A percentile compares a stretch with the other conserved stretches of the same genome.
Conservation (phyloP, 1,139 yeast genomes). For the Scheffersomyces titani region DNA sequence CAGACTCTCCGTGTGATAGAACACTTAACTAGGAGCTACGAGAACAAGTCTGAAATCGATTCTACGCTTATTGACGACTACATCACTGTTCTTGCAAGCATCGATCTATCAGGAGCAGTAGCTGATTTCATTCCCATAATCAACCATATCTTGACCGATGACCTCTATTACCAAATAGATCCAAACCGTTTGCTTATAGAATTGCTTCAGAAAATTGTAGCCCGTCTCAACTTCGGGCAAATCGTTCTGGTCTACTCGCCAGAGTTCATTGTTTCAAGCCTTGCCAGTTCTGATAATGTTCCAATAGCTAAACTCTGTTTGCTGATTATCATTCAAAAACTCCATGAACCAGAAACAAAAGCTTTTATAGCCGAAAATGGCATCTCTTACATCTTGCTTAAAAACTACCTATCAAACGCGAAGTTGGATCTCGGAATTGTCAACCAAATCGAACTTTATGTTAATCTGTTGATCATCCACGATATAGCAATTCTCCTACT, state of each 20-base stretch:
- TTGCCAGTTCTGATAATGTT: conserved; percentile 6
- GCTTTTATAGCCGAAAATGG: conserved; percentile 15
- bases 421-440: conserved; percentile 13
- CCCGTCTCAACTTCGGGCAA: conserved; percentile 16
- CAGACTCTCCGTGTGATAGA: background rate
- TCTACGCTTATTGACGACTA: background rate
- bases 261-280: conserved; percentile 20
- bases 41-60: background rate
- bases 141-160: conserved; percentile 1
- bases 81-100: background rate
- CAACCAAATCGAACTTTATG: conserved; percentile 21
- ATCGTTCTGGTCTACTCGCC: conserved; percentile 22
- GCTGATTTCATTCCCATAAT: conserved; percentile 1
- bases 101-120: background rate
- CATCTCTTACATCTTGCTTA: conserved; percentile 8
- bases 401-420: conserved; percentile 9
- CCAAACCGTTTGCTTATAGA: conserved; percentile 19
- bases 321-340: conserved; percentile 19
- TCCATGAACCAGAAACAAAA: conserved; percentile 15
- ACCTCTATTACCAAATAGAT: conserved; percentile 21
- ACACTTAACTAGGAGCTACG: background rate
- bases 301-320: conserved; percentile 17
- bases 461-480: conserved; percentile 5
- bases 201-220: conserved; percentile 24
- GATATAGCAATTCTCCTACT: conserved; percentile 4